phyloP scores from a whole-genome alignment of 345 rosid species.

The Cardamine occulta region DNA sequence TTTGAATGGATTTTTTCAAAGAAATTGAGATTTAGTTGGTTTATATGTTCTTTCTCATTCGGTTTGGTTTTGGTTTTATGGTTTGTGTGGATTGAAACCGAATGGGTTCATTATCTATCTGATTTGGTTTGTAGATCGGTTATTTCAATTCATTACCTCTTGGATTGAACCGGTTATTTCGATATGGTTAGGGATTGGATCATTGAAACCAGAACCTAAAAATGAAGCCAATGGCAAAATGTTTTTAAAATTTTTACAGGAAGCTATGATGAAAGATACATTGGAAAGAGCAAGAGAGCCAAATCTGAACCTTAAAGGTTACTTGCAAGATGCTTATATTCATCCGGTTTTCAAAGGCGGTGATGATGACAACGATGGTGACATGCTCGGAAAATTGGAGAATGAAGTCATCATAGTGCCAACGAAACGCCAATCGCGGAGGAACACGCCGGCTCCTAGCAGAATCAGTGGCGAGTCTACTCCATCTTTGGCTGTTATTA shows the following conservation, averaged over 20 bases:
- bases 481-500: constrained; percentile 37
- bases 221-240: background rate
- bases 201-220: too few species aligned
- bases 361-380: constrained; percentile 45
- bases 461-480: constrained; percentile 51
- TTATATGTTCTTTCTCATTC: background rate
- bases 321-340: constrained; percentile 70
- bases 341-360: constrained; percentile 74
- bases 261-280: constrained; percentile 95
- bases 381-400: constrained; percentile 43
- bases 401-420: constrained; percentile 67
- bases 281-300: constrained; percentile 84
- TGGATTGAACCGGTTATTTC: background rate
- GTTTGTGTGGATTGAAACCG: too few species aligned
- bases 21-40: background rate
- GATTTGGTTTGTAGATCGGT: background rate
- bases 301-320: constrained; percentile 66
- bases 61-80: background rate
- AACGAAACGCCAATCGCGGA: constrained; percentile 64
- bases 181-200: background rate
- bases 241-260: constrained; percentile 47
- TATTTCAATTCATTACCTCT: background rate
- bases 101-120: too few species aligned
- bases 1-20: background rate
- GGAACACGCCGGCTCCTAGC: constrained; percentile 62